Conservation (phyloP, 192 early-diverging fungal genomes). For the Dispira parvispora region DNA sequence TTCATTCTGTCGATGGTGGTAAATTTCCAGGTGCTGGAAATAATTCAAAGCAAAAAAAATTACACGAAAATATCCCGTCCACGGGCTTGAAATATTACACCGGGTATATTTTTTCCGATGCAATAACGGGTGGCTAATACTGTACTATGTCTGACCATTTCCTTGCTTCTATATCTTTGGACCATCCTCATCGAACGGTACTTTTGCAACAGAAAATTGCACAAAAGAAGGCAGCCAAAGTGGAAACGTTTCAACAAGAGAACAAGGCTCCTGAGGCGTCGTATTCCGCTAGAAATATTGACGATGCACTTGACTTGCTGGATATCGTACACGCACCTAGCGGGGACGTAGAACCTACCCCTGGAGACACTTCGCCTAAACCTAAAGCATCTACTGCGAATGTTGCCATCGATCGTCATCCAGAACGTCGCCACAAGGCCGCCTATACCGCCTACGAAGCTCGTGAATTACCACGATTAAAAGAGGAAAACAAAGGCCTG, state of each 20-base stretch:
- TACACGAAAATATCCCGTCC: no score
- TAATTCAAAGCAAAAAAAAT: no score
- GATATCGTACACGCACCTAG: slow-evolving; percentile 19
- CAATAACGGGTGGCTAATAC: no score
- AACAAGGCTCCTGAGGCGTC: slow-evolving; percentile 34
- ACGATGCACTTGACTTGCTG: slow-evolving; percentile 71
- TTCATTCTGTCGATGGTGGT: no score
- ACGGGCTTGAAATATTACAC: no score
- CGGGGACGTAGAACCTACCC: slow-evolving; percentile 13
- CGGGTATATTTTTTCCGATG: no score
- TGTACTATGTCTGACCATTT: no score
- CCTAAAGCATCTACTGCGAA: slow-evolving; percentile 16
- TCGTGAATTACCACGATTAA: slow-evolving; percentile 50
- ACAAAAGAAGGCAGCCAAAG: slow-evolving; percentile 31
- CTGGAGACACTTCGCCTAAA: slow-evolving; percentile 11
- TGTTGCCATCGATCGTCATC: slow-evolving; percentile 66
- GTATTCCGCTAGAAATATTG: slow-evolving; percentile 65
- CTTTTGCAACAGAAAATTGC: slow-evolving; percentile 31
- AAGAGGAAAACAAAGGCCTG: slow-evolving; percentile 62
- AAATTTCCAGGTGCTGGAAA: no score
- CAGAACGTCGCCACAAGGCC: slow-evolving; percentile 70
- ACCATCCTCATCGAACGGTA: background rate
- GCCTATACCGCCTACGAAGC: slow-evolving; percentile 54
- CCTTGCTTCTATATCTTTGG: no score
- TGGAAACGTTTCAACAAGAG: slow-evolving; percentile 24